Evolutionary conservation across 208 protist genomes (phyloP), one percentile per base, ranked within the genome.

Genomic region (Lotmaria passim): DNA sequence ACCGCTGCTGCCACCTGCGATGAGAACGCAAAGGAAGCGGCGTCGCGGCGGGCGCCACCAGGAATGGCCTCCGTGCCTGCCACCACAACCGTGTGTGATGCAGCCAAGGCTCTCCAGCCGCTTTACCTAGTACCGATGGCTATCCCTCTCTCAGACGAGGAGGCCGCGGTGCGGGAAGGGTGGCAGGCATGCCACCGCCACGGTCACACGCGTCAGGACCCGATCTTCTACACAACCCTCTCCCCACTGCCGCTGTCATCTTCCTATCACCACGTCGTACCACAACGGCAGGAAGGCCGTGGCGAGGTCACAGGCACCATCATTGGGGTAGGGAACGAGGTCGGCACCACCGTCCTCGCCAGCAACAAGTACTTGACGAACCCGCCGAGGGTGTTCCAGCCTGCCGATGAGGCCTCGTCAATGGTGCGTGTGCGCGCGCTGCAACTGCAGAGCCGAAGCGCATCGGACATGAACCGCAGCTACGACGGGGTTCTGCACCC

Each of bases 381-480:
- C 23, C 60, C 80, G 19, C 65, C 80, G 31, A 38, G 44, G 17
- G 73, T 88, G 38, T 73, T 77, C 52, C 80, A 71, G 51, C 82
- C 82, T 12, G 70, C 61, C 0, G 78, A 69, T 33, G 82, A 85
- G 47, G 78, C 78, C 21, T 48, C 63, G 34, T 51, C 72, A 5
- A 79, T 91, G 65, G 47, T 91, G 51, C 73, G 65, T 19, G 75
- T 91, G 26, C 62, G 80, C 28, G 66, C 77, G 5, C 31, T 86
- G 55, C 36, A 23, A 15, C 50, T 68, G 41, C 73, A 67, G 39
- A 56, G 21, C 23, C 33, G 59, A 19, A 63, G 31, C 7, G 26
- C n/a, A 41, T 3, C 12, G 1, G 44, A 41, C 12, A 33, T 7
- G 15, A 17, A 47, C 6, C 7, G 43, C 43, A 47, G 43, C 43